Base-by-base conservation (phyloP, 2,329 filamentous ascomycete genomes). In the Paecilomyces sp. region DNA sequence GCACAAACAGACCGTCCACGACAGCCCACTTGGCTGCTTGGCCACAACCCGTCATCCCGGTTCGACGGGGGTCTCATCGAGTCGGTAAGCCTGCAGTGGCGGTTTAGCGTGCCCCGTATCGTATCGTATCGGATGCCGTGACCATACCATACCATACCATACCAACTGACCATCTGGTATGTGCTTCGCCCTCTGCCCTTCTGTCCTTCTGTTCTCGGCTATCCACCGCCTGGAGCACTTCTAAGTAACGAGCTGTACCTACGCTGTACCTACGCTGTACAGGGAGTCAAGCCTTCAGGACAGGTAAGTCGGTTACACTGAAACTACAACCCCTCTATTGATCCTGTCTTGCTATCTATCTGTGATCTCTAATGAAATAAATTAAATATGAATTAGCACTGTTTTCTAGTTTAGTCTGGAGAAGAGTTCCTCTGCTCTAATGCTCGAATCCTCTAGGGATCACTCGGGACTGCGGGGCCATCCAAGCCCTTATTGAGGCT, bases 21-120 rank as follows among this genome's bases (percentile, higher is more conserved):
- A 55, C 63, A 67, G 63, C 66, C 67, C 67, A 68, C 67, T 66
- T 67, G 67, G 67, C 59, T 59, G 64, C 63, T 47, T 47, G 41
- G 41, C 41, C n/a, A 6, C 58, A 67, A 65, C 64, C 67, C 68
- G 63, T 68, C 68, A 70, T 66, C 62, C 67, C 64, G 68, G 68
- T 65, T 69, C 67, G 64, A 63, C 62, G 66, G 66, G 65, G 65
- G 63, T 61, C 57, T 54, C 57, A 56, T 30, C 52, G 54, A 33
- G 52, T 22, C 47, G 33, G 34, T 50, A 33, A 33, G 31, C 31
- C 31, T 33, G 31, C 31, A 33, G 31, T 33, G 31, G 31, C 25
- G 3, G n/a, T 12, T 15, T n/a, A 41, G n/a, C 34, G 13, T n/a
- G 34, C 34, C 34, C 34, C 13, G 13, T n/a, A 18, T 47, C 41